Evolutionary conservation across 495 filamentous ascomycete species (phyloP), one percentile per base, ranked within the genome.

Genomic region (Friedmanniomyces simplex): DNA sequence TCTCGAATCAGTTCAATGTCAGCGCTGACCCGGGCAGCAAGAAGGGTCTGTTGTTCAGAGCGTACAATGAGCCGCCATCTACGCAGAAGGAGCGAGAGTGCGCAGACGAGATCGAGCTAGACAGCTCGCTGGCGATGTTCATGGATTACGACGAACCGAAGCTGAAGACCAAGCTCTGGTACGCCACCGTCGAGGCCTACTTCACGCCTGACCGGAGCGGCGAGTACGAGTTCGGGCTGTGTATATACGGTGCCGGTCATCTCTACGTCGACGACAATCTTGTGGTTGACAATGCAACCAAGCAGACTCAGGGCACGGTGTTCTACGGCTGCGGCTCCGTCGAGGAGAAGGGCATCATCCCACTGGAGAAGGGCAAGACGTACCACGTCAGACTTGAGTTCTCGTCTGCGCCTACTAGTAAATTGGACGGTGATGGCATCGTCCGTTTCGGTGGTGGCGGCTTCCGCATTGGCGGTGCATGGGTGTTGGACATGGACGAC

Each of bases 401-500:
- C 67, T 81, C 82, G 52, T 84, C 76, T 47, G 78, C 77, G 22
- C 79, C 77, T 39, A 85, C 83, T 21, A 80, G 77, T 22, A 82
- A 80, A 50, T 69, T 87, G 1, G 71, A 78, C 36, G 73, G 70
- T 13, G 77, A 72, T 46, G 75, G 71, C 28, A 71, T 76, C 25
- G 73, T 78, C 1, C 59, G 57, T 8, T 62, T 84, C 64, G 79
- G 79, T 26, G 79, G 81, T 59, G 89, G 88, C 49, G 88, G 88
- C 1, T 87, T 86, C 69, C 80, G 89, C 16, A 87, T 93, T 52
- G 86, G 88, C 2, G 86, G 82, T 62, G 82, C 81, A 64, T 81
- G 84, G 63, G 79, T 82, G 59, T 79, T 86, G 57, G 76, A 79
- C 59, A 71, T 79, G 63, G 75, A 84, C 45, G 84, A 89, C 60